Conservation (phyloP, 1,284 basidiomycete species). For the Ustilago xerochloae region DNA sequence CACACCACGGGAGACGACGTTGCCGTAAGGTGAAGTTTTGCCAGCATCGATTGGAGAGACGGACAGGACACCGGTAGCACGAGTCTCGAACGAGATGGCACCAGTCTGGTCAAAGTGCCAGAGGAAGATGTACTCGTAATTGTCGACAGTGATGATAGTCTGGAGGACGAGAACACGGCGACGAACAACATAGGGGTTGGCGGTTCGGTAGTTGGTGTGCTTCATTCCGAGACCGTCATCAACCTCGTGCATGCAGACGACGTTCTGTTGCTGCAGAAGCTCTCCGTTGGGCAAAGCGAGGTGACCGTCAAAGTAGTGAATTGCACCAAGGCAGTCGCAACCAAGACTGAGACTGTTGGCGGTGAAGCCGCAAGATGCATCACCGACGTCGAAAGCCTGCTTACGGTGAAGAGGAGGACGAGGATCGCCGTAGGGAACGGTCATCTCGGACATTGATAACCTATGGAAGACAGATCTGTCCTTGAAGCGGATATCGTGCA, state of each 20-base stretch:
- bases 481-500: constrained; percentile 56
- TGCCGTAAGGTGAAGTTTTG: constrained; percentile 75
- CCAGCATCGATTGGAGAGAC: constrained; percentile 31
- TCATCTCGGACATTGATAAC: constrained; percentile 70
- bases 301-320: constrained; percentile 69
- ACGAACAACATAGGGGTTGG: constrained; percentile 80
- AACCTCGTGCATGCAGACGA: constrained; percentile 91
- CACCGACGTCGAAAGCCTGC: constrained; percentile 71
- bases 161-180: constrained; percentile 83
- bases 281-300: constrained; percentile 63
- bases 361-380: constrained; percentile 70
- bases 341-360: constrained; percentile 70
- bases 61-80: constrained; percentile 81
- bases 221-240: constrained; percentile 76
- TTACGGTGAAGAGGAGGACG: constrained; percentile 59
- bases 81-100: constrained; percentile 81
- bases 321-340: constrained; percentile 70
- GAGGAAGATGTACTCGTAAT: constrained; percentile 85
- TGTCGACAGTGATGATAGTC: constrained; percentile 88
- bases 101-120: constrained; percentile 82
- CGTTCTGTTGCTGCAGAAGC: constrained; percentile 71
- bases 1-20: constrained; percentile 83
- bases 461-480: constrained; percentile 68
- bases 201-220: constrained; percentile 80
- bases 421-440: constrained; percentile 70